These are phyloP conservation scores for Raffaelea albimanens DNA, from an alignment of 2,329 filamentous ascomycete genomes.

Conservation along the genomic window DNA sequence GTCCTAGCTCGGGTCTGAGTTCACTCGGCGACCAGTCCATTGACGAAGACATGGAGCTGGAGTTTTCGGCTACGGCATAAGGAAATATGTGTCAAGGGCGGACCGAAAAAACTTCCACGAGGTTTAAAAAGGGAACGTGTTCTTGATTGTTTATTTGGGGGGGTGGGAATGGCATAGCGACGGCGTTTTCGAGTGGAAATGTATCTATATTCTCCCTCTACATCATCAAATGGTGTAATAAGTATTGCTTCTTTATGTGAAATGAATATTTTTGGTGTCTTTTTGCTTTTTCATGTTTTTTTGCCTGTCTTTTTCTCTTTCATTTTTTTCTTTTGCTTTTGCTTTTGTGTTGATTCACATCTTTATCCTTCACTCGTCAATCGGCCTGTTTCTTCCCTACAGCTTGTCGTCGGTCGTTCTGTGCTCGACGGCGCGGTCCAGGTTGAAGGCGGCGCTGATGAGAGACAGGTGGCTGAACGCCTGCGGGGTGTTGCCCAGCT, in stretches of 20 bases:
- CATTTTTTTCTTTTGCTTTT: background rate
- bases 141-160: background rate
- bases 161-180: constrained; percentile 1
- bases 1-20: constrained; percentile 46
- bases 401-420: constrained; percentile 14
- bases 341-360: too few species aligned
- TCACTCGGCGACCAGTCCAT: constrained; percentile 42
- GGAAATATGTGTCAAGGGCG: too few species aligned
- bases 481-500: constrained; percentile 71
- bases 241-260: background rate
- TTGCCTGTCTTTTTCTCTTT: background rate
- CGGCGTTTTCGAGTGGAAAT: too few species aligned
- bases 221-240: too few species aligned
- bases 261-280: background rate
- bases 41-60: constrained; percentile 38
- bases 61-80: constrained; percentile 10
- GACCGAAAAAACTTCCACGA: too few species aligned
- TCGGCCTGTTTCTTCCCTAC: too few species aligned
- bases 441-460: constrained; percentile 68
- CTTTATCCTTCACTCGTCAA: too few species aligned
- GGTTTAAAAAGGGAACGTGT: too few species aligned
- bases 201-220: too few species aligned
- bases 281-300: constrained; percentile 9
- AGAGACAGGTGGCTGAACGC: constrained; percentile 69
- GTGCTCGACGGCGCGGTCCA: constrained; percentile 43